Evolutionary conservation across 306 rosid genomes (phyloP), one percentile per base, ranked within the genome.

Genomic region (Ammopiptanthus mongolicus): DNA sequence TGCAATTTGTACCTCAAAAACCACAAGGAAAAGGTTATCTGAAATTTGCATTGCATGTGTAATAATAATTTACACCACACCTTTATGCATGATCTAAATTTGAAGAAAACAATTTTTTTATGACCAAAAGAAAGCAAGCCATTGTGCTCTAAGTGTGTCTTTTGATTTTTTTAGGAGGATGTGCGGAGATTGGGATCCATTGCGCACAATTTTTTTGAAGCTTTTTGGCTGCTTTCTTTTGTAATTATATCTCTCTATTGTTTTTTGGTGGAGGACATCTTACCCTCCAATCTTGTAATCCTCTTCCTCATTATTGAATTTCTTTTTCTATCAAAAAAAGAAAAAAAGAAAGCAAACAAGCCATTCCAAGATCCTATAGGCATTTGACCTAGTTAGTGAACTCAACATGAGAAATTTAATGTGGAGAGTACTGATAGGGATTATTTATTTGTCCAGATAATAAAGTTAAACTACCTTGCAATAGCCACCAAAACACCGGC

Each of bases 401-500:
- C 62, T 77, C 56, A 33, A 58, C 68, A 69, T 14, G 33, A 34
- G 47, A 80, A 69, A 77, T 31, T 66, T 61, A 51, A 51, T 52
- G 80, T 22, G 65, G 47, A 42, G 71, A 44, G 69, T 46, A 57
- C 46, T 19, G 41, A 74, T 22, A 69, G 46, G 41, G 60, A 61
- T 14, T 28, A 56, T n/a, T 44, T 73, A 75, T 42, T 67, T 53
- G 68, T 56, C 57, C 47, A 50, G n/a, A 68, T 58, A 13, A 23
- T 34, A 47, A 69, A 81, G 83, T 77, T 80, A 48, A 60, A 83
- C 48, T 84, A 91, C 98, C 98, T 87, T 29, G 96, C 70, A 73
- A 93, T 74, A 79, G 97, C 97, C 75, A 84, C 86, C 55, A 85
- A 84, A 42, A 93, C 92, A 44, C 98, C 97, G 22, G 81, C 69